Percentiles rank a stretch among this genome's conserved stretches.
phyloP scores from a whole-genome alignment of 805 yeast species.

The Candida arabinofermentans region DNA sequence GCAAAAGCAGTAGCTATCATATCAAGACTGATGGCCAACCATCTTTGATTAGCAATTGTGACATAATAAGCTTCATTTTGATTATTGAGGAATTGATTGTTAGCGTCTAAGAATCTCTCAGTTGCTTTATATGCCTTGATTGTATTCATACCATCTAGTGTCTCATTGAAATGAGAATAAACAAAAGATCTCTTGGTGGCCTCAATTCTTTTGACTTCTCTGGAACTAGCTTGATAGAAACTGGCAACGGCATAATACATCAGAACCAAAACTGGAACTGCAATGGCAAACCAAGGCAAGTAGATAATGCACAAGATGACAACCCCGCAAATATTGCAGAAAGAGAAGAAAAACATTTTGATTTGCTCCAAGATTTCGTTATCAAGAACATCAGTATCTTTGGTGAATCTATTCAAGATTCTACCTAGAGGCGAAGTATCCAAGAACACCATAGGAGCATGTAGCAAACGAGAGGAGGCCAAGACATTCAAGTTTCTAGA shows the following conservation, averaged over 20 bases:
- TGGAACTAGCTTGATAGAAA: conserved; percentile 65
- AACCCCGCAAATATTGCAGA: conserved; percentile 33
- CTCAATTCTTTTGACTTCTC: conserved; percentile 74
- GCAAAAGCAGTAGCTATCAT: conserved; percentile 38
- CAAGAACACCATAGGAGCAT: conserved; percentile 77
- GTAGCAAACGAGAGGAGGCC: conserved; percentile 59
- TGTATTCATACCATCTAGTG: conserved; percentile 60
- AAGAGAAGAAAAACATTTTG: conserved; percentile 53
- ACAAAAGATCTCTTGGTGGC: conserved; percentile 68
- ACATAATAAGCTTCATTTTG: conserved; percentile 67
- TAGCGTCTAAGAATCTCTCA: conserved; percentile 43
- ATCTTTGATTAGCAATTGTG: conserved; percentile 54
- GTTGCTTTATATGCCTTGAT: conserved; percentile 52
- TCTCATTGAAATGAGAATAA: conserved; percentile 67
- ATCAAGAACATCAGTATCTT: conserved; percentile 80
- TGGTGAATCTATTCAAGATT: conserved; percentile 78
- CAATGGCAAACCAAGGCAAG: conserved; percentile 61
- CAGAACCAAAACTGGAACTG: conserved; percentile 49
- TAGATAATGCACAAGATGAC: conserved; percentile 41
- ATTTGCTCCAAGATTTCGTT: conserved; percentile 73
- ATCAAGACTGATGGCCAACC: conserved; percentile 58
- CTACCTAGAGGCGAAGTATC: conserved; percentile 89
- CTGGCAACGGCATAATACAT: conserved; percentile 45
- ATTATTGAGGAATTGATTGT: conserved; percentile 45
- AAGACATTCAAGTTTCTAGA: conserved; percentile 52